Percentiles rank a stretch among this genome's conserved stretches.
These are phyloP conservation scores for Cornus florida DNA, from an alignment of 148 eudicot species.

Conservation along the genomic window DNA sequence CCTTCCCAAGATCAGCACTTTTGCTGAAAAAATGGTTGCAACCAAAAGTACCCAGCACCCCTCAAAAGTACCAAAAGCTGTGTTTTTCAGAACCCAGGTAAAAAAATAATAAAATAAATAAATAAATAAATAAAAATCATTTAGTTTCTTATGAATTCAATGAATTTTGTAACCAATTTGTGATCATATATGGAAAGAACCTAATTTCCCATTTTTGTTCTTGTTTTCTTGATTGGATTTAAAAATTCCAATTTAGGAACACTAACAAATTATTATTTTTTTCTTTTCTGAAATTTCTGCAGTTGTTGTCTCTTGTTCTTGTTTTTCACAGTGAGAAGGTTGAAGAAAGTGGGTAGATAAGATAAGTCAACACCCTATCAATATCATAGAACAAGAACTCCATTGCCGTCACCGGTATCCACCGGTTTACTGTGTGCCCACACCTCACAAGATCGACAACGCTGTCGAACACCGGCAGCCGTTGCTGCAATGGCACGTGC, in stretches of 20 bases:
- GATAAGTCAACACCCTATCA: neutral
- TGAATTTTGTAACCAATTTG: neutral
- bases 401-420: slow-evolving; percentile 4
- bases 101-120: no score
- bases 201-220: neutral
- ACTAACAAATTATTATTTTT: neutral
- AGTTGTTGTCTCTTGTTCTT: slow-evolving; percentile 5
- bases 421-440: neutral
- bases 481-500: slow-evolving; percentile 84
- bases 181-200: neutral
- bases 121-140: no score
- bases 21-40: no score
- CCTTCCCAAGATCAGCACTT: no score
- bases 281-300: neutral
- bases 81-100: no score
- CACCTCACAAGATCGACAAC: slow-evolving; percentile 73
- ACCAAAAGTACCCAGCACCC: no score
- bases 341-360: neutral
- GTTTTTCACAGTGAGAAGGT: neutral
- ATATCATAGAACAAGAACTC: no score
- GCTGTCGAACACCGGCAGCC: slow-evolving; percentile 82
- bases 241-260: neutral
- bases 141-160: neutral
- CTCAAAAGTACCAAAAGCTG: slow-evolving; percentile 33
- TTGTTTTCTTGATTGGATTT: neutral